Conservation (phyloP, 1,284 basidiomycete genomes). For the Kwoniella shivajii region DNA sequence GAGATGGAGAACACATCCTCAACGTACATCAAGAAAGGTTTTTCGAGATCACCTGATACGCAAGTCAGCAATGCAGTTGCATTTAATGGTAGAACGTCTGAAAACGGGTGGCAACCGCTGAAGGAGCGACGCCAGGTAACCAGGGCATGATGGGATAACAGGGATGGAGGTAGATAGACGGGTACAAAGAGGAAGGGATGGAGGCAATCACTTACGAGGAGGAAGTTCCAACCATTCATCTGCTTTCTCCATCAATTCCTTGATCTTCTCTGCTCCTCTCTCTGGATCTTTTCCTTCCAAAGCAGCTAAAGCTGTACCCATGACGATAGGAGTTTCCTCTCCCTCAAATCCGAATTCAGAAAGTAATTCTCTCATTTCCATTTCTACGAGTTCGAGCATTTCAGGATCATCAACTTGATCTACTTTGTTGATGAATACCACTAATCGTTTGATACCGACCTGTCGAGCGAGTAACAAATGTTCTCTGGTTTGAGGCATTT, state of each 20-base stretch:
- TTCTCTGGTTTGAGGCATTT: conserved; percentile 99
- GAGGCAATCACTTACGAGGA: conserved; percentile 63
- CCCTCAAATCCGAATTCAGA: conserved; percentile 92
- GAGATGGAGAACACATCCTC: conserved; percentile 99
- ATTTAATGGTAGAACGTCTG: no score
- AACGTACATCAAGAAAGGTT: conserved; percentile 95
- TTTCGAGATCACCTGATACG: conserved; percentile 91
- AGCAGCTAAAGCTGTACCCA: conserved; percentile 94
- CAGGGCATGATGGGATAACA: no score
- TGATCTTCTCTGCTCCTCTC: conserved; percentile 79
- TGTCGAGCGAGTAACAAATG: conserved; percentile 96
- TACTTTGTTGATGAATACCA: conserved; percentile 97
- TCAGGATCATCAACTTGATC: conserved; percentile 95
- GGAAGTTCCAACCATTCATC: conserved; percentile 96
- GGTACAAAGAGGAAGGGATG: neutral
- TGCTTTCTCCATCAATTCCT: conserved; percentile 82
- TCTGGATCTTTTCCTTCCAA: conserved; percentile 80
- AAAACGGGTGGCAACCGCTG: no score
- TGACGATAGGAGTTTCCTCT: conserved; percentile 93
- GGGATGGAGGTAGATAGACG: no score
- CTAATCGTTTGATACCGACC: conserved; percentile 96
- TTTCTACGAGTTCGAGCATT: conserved; percentile 99
- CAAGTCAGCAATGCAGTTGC: no score
- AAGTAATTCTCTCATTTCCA: conserved; percentile 99
- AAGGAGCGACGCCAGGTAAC: no score